Conservation (phyloP, 495 filamentous ascomycete genomes). For the Penicillium dipodomyicola region DNA sequence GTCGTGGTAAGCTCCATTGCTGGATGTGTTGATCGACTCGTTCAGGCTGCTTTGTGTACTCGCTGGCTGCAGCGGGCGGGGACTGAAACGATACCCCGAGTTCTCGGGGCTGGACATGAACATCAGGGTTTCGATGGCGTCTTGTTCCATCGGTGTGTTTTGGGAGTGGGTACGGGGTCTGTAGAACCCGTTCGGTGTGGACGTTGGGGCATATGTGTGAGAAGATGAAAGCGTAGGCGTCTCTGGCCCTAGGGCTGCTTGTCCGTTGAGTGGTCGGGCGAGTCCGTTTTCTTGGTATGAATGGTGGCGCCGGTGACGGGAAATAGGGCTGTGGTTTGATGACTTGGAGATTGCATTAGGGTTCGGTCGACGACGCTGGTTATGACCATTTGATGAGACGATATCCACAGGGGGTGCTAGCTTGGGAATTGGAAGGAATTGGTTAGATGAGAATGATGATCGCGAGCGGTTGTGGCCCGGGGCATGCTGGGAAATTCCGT, state of each 20-base stretch:
- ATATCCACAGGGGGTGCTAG: conserved; percentile 64
- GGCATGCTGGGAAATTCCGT: conserved; percentile 10
- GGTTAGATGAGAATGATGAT: conserved; percentile 24
- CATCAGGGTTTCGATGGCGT: conserved; percentile 81
- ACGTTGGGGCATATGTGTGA: conserved; percentile 20
- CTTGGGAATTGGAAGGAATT: conserved; percentile 28
- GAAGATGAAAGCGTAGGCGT: conserved; percentile 38
- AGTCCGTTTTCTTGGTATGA: conserved; percentile 37
- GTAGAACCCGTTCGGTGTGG: conserved; percentile 28
- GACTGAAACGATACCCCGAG: conserved; percentile 52
- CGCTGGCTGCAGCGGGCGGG: conserved; percentile 26
- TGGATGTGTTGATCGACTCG: conserved; percentile 29
- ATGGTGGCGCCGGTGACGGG: conserved; percentile 38
- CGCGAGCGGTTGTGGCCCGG: conserved; percentile 22
- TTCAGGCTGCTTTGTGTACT: conserved; percentile 32
- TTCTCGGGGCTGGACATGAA: conserved; percentile 87
- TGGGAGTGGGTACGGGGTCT: conserved; percentile 56
- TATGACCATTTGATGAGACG: conserved; percentile 27
- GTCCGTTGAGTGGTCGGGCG: conserved; percentile 18
- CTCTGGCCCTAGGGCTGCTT: conserved; percentile 28
- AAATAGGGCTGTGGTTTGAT: conserved; percentile 22
- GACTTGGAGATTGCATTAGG: conserved; percentile 34
- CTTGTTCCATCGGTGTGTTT: conserved; percentile 73
- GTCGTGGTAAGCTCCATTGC: conserved; percentile 11
- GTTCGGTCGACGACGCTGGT: conserved; percentile 39